Percentiles rank a stretch among this genome's conserved stretches.
Conservation (phyloP, 768 basidiomycete genomes). For the Kwoniella sp. region DNA sequence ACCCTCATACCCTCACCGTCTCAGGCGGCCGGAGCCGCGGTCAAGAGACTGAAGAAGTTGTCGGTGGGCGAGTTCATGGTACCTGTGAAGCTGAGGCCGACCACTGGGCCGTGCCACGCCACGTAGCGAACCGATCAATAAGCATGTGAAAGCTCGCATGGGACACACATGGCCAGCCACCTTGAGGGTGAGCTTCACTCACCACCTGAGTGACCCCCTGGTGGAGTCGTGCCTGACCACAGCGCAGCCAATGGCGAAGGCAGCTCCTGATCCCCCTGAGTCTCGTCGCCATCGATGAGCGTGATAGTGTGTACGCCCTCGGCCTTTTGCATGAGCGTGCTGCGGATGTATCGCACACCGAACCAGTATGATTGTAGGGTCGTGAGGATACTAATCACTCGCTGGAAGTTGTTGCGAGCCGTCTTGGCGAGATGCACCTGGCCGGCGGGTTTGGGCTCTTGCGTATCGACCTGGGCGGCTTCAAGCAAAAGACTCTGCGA, state of each 20-base stretch:
- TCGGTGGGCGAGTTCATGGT: conserved; percentile 18
- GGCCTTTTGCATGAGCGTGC: conserved; percentile 19
- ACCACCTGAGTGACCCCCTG: background rate
- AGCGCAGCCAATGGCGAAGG: background rate
- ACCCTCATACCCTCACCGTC: no score
- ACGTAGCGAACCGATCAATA: no score
- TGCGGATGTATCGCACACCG: conserved; percentile 20
- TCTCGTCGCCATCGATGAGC: background rate
- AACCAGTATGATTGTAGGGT: conserved; percentile 15
- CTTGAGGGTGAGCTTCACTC: background rate
- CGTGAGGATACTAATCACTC: conserved; percentile 2
- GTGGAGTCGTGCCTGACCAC: conserved; percentile 2
- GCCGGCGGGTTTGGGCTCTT: background rate
- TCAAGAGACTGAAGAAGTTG: conserved; percentile 5
- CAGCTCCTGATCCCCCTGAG: background rate
- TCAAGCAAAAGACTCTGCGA: conserved; percentile 1
- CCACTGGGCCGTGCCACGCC: conserved; percentile 11
- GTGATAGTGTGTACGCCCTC: conserved; percentile 14
- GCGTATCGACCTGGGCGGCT: background rate
- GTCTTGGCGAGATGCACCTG: conserved; percentile 3
- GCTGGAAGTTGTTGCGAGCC: conserved; percentile 7
- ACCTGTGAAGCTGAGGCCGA: conserved; percentile 25
- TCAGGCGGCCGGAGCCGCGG: conserved; percentile 1
- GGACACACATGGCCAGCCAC: no score
- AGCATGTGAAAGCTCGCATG: no score